Conservation (phyloP, 202 grass and related monocot species). For the Brachypodium distachyon region DNA sequence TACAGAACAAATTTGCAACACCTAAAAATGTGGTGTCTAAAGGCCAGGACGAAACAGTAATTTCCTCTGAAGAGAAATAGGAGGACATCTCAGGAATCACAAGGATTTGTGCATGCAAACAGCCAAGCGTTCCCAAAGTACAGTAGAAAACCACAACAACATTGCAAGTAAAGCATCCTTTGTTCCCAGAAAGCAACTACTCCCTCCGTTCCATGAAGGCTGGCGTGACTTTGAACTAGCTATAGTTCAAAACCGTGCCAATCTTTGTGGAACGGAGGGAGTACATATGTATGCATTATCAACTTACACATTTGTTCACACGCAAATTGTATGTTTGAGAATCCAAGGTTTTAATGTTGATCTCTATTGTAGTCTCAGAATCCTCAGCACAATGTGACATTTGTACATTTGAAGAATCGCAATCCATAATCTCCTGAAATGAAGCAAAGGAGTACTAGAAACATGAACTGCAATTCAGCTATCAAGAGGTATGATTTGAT, state of each 20-base stretch:
- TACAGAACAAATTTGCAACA: neutral
- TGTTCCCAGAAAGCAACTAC: neutral
- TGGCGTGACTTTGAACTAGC: too few relatives aligned
- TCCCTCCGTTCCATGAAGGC: too few relatives aligned
- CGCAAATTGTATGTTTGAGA: constrained; percentile 86
- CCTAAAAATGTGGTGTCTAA: neutral
- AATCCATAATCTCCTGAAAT: constrained; percentile 40
- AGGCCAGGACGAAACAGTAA: neutral
- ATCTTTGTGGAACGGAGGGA: too few relatives aligned
- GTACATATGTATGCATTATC: constrained; percentile 13
- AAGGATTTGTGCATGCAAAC: neutral
- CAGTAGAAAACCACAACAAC: neutral
- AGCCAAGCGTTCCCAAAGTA: neutral
- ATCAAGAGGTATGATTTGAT: neutral
- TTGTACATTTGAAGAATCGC: constrained; percentile 36
- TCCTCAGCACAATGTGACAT: constrained; percentile 34
- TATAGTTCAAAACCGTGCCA: too few relatives aligned
- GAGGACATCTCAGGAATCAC: neutral
- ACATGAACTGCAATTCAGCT: neutral
- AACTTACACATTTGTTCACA: constrained; percentile 90
- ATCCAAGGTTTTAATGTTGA: constrained; percentile 99
- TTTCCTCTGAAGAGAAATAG: neutral
- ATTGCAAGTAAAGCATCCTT: neutral
- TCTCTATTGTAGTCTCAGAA: constrained; percentile 67
- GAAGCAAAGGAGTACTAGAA: neutral